Base-by-base conservation (phyloP, 371 early-diverging fungal genomes). In the Mucor sp. region DNA sequence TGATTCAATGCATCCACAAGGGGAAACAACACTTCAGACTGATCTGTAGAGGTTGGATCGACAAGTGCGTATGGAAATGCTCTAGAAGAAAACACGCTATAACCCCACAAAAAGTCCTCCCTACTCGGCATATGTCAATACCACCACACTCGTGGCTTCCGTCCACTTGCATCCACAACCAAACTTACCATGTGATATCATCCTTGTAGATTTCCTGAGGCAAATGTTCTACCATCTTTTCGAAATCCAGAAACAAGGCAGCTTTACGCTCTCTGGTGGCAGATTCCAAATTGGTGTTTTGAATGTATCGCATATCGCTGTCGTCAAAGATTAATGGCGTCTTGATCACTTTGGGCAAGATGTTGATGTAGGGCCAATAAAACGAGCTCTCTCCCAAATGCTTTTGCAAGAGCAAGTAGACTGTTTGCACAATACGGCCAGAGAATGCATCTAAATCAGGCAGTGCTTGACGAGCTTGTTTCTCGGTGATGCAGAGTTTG, bases 21-120 rank as follows among this genome's bases (percentile, higher is more conserved):
- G 6, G 89, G 89, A 60, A 88, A 75, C 25, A 89, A 59, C 9
- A 83, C 82, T 48, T 85, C 87, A 8, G 75, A 64, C n/a, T 61
- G 17, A 21, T 67, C 69, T 39, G 55, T 56, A 15, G 68, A 58
- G 6, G 56, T 58, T 17, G 79, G 81, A 37, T 79, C 75, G 23
- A 88, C 69, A 32, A 89, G 63, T 11, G 60, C 77, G 64, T 83
- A 79, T 15, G 90, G 85, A 67, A 89, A 91, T 48, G 90, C 73
- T 58, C 91, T 77, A 14, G 91, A 89, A 0, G 86, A 80, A 7
- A 84, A 60, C 0, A 86, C 83, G 12, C 77, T 76, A 64, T 84
- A 83, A 17, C 84, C 84, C 90, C 90, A 91, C 7, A 89, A 55
- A 58, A 84, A 91, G 9, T 74, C 74, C 6, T 86, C 86, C 82